These are phyloP conservation scores for Lactarius tabidus DNA, from an alignment of 768 basidiomycete genomes.

Conservation along the genomic window DNA sequence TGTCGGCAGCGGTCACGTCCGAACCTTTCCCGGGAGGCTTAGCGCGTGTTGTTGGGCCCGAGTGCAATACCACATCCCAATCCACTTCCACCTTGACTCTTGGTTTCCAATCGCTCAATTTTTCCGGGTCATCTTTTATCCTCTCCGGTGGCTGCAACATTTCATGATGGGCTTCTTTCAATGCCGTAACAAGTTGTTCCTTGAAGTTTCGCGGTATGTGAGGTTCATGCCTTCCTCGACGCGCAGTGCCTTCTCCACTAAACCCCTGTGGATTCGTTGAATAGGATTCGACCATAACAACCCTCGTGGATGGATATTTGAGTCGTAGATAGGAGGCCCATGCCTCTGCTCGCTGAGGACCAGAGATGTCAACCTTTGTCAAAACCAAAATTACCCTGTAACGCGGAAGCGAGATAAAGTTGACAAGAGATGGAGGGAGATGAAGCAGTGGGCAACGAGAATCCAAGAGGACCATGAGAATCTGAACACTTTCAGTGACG, in stretches of 20 bases:
- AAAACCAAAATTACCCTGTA: constrained; percentile 63
- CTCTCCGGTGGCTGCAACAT: constrained; percentile 64
- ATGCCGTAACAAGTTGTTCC: constrained; percentile 55
- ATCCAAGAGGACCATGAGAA: constrained; percentile 84
- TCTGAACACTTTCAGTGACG: constrained; percentile 86
- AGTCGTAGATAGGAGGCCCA: constrained; percentile 62
- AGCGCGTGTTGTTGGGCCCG: constrained; percentile 33
- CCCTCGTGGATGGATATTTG: constrained; percentile 49
- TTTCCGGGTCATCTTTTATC: constrained; percentile 44
- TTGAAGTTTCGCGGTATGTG: constrained; percentile 65
- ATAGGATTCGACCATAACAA: constrained; percentile 79
- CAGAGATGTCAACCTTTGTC: constrained; percentile 86
- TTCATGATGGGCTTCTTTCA: constrained; percentile 61
- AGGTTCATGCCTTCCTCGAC: constrained; percentile 49
- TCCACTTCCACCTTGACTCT: constrained; percentile 61
- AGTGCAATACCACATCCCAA: constrained; percentile 59
- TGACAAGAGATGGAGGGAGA: constrained; percentile 71
- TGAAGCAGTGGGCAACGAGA: constrained; percentile 87
- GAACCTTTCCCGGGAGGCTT: constrained; percentile 21
- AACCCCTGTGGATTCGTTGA: constrained; percentile 38
- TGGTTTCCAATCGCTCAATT: constrained; percentile 60
- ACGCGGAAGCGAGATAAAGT: constrained; percentile 46
- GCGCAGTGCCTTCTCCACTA: constrained; percentile 25
- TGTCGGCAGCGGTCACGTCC: constrained; percentile 16
- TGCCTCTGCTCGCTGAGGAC: constrained; percentile 53